A percentile compares a stretch with the other conserved stretches of the same genome.
Evolutionary conservation across 495 filamentous ascomycete species (phyloP).

Genomic region (Hypoxylon cercidicola): DNA sequence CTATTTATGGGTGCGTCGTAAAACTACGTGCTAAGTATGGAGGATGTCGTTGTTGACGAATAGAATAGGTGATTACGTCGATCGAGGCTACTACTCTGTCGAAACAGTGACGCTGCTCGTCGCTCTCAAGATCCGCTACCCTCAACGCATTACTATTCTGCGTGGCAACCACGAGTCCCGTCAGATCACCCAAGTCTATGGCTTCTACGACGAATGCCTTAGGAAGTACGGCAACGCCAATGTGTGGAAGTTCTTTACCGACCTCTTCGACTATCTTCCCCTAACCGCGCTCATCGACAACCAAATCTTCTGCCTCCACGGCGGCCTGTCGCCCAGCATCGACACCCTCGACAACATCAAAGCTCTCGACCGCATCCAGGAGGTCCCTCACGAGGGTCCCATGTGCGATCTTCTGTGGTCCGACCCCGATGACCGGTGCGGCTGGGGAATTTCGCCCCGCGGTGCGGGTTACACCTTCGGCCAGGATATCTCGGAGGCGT

Average conservation of each 20-base stretch:
- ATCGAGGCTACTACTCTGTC: conserved; percentile 96
- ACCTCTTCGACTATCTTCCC: conserved; percentile 98
- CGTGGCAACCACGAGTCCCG: conserved; percentile 97
- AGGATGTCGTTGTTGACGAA: conserved; percentile 12
- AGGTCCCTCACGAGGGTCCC: conserved; percentile 97
- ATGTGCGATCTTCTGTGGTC: conserved; percentile 99
- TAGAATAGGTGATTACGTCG: conserved; percentile 86
- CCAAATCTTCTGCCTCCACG: conserved; percentile 99
- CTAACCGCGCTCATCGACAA: conserved; percentile 99
- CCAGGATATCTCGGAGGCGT: conserved; percentile 98
- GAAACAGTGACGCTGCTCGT: conserved; percentile 96
- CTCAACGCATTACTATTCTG: conserved; percentile 94
- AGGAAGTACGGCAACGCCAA: conserved; percentile 99
- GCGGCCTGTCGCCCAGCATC: conserved; percentile 93
- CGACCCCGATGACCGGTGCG: conserved; percentile 97
- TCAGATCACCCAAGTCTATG: conserved; percentile 97
- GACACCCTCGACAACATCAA: conserved; percentile 99
- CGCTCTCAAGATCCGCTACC: conserved; percentile 94
- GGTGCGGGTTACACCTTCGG: conserved; percentile 99
- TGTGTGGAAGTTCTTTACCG: conserved; percentile 99
- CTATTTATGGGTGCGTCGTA: conserved; percentile 84
- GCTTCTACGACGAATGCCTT: conserved; percentile 97
- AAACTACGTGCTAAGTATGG: background rate
- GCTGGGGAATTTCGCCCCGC: conserved; percentile 97
- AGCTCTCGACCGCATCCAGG: conserved; percentile 94